phyloP scores from a whole-genome alignment of 140 eudicot species.

The Stevia rebaudiana region DNA sequence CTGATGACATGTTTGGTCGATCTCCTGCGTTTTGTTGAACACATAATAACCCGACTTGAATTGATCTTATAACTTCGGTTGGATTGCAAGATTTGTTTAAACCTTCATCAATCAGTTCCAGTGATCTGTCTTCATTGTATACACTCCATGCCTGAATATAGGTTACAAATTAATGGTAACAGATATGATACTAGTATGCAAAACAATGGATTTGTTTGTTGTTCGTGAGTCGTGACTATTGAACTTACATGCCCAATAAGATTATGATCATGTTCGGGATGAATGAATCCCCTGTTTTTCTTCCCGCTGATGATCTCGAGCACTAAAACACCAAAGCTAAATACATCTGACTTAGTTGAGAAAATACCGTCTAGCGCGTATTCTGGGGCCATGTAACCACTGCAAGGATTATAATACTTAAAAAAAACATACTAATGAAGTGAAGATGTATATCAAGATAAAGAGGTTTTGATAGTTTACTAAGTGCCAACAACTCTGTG shows the following conservation, averaged over 20 bases:
- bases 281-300: constrained; percentile 20
- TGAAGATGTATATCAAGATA: not conserved
- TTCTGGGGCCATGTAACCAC: constrained; percentile 36
- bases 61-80: constrained; percentile 20
- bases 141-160: constrained; percentile 15
- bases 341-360: constrained; percentile 29
- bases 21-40: constrained; percentile 22
- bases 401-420: not conserved
- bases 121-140: constrained; percentile 13
- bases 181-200: not conserved
- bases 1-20: constrained; percentile 22
- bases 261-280: constrained; percentile 12
- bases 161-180: not conserved
- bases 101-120: constrained; percentile 20
- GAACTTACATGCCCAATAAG: constrained; percentile 14
- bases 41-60: constrained; percentile 24
- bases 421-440: not conserved
- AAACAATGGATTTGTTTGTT: not conserved
- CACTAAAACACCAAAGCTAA: constrained; percentile 34
- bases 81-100: constrained; percentile 1
- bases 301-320: constrained; percentile 20
- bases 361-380: constrained; percentile 26
- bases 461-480: constrained; percentile 17
- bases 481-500: constrained; percentile 40
- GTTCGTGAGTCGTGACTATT: not conserved